Evolutionary conservation across 1,139 yeast species (phyloP), one percentile per base, ranked within the genome.

Genomic region (Hyphopichia burtonii): DNA sequence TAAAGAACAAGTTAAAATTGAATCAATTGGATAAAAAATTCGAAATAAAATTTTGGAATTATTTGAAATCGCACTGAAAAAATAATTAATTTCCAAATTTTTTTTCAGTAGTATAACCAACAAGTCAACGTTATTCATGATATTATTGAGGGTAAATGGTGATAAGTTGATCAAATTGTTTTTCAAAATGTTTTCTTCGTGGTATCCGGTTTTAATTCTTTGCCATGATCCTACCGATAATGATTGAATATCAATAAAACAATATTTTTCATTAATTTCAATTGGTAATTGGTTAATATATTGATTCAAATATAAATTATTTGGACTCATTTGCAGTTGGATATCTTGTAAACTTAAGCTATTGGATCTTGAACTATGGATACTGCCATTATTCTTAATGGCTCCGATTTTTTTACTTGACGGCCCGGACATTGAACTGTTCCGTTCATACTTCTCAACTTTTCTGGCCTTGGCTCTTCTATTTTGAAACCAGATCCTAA

Each of bases 401-500:
- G 16, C 11, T 9, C 4, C 3, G 5, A 6, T 31, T 10, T 31
- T 31, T 8, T 9, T 27, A 31, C 7, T n/a, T 14, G 34, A 32
- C 6, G 23, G 23, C 17, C 23, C 23, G 14, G 23, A 32, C 4
- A 32, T 32, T 8, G 23, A 18, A 32, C 18, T 32, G 17, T n/a
- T 25, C 3, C 38, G 31, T 35, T 35, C 38, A 20, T 25, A 35
- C 15, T 34, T 67, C 51, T 78, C 83, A 49, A 74, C 57, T 55
- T 79, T 82, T 56, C 91, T 75, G 39, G 81, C 74, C 58, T 89
- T 89, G 16, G 96, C 96, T 46, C 97, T 68, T 52, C 94, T 72
- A 59, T 91, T 91, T 61, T 91, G 98, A 58, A 91, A 91, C 98
- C 98, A 91, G 39, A 91, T 90, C 44, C 96, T 76, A 2, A 91